Conservation (phyloP, 1,139 yeast species). For the Torulaspora globosa region DNA sequence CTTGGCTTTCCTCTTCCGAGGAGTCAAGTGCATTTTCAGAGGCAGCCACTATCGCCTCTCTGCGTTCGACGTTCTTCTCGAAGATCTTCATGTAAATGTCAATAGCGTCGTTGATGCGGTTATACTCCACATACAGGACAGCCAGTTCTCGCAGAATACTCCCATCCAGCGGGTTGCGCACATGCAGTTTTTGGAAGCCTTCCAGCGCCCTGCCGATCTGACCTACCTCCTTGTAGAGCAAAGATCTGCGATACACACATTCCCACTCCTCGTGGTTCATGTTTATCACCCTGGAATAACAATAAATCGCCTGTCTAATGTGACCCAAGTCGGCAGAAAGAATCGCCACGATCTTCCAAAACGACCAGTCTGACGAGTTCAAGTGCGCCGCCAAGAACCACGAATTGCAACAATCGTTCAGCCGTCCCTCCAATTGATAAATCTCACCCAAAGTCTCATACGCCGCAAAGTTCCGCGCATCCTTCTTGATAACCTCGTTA, state of each 20-base stretch:
- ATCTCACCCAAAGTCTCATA: constrained; percentile 85
- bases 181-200: constrained; percentile 61
- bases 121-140: constrained; percentile 67
- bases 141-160: constrained; percentile 70
- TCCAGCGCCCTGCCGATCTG: constrained; percentile 71
- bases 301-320: constrained; percentile 74
- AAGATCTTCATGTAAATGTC: constrained; percentile 65
- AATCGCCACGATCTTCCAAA: constrained; percentile 84
- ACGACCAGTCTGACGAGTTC: constrained; percentile 69
- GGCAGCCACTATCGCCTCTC: constrained; percentile 33
- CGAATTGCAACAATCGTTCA: constrained; percentile 69
- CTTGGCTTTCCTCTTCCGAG: constrained; percentile 29
- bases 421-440: constrained; percentile 61
- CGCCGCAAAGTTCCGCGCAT: constrained; percentile 75
- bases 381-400: constrained; percentile 84
- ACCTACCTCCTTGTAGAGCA: constrained; percentile 60
- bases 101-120: constrained; percentile 75
- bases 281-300: constrained; percentile 70
- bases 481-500: constrained; percentile 70
- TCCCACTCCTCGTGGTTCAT: constrained; percentile 54
- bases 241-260: constrained; percentile 57
- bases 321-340: constrained; percentile 69
- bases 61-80: constrained; percentile 46
- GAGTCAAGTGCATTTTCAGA: constrained; percentile 37
- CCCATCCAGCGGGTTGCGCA: constrained; percentile 57